These are phyloP conservation scores for Allium fistulosum DNA, from an alignment of 106 monocot genomes.

Conservation along the genomic window DNA sequence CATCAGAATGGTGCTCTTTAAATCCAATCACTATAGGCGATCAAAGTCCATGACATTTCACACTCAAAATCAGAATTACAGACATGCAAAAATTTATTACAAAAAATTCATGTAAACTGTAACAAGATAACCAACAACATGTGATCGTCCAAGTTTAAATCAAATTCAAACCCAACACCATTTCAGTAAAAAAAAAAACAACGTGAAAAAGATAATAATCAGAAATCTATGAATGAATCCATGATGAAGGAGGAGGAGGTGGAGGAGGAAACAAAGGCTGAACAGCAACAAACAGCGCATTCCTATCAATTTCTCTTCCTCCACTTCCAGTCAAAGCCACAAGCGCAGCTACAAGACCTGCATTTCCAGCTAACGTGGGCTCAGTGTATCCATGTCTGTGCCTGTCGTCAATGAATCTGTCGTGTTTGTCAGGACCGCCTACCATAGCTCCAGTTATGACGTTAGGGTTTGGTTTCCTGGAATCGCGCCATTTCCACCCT, in stretches of 20 bases:
- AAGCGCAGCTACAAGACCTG: constrained; percentile 67
- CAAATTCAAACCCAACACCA: no score
- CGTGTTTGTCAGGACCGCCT: constrained; percentile 48
- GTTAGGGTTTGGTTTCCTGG: constrained; percentile 44
- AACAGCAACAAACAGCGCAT: constrained; percentile 55
- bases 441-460: constrained; percentile 72
- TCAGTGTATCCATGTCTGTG: constrained; percentile 41
- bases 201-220: no score
- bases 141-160: no score
- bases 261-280: constrained; percentile 38
- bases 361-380: constrained; percentile 72
- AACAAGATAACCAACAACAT: no score
- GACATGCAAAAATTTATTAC: no score
- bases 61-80: no score
- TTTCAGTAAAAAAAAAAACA: no score
- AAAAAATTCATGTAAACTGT: no score
- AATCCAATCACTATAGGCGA: no score
- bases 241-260: constrained; percentile 60
- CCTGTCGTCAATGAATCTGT: constrained; percentile 43
- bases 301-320: constrained; percentile 41
- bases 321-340: constrained; percentile 37
- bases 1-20: no score
- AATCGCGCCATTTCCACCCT: constrained; percentile 64
- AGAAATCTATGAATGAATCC: constrained; percentile 14
- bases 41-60: no score